phyloP scores from a whole-genome alignment of 352 stramenopile species.

The Globisporangium camurandrum region DNA sequence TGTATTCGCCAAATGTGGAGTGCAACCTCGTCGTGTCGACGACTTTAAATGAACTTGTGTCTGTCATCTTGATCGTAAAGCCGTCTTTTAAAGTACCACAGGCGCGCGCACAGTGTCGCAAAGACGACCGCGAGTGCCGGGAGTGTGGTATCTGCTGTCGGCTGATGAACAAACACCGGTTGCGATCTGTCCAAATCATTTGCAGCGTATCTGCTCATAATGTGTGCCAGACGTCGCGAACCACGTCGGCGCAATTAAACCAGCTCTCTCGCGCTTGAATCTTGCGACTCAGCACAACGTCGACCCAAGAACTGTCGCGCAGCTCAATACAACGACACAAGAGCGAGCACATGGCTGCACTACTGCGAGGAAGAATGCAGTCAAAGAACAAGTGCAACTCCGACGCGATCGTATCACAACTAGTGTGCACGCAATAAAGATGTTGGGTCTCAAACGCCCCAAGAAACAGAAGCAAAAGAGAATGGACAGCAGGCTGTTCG shows the following conservation, averaged over 20 bases:
- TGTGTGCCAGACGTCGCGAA: constrained; percentile 6
- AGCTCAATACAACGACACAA: not conserved
- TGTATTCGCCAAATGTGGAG: too few species aligned
- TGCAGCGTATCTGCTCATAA: constrained; percentile 12
- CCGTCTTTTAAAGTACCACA: not conserved
- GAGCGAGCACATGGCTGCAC: not conserved
- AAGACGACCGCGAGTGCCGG: constrained; percentile 8
- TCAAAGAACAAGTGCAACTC: constrained; percentile 13
- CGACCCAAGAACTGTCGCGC: constrained; percentile 1
- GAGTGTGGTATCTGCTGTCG: constrained; percentile 2
- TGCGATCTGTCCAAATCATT: constrained; percentile 10
- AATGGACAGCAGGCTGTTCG: constrained; percentile 7
- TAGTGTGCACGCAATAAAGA: constrained; percentile 4
- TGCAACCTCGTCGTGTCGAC: too few species aligned
- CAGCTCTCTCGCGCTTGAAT: not conserved
- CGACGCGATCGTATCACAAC: constrained; percentile 6
- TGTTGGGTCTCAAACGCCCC: constrained; percentile 1
- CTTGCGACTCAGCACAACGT: constrained; percentile 2
- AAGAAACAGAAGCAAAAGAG: constrained; percentile 13
- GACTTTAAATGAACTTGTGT: too few species aligned
- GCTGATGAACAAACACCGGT: constrained; percentile 9
- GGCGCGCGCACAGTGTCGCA: constrained; percentile 2
- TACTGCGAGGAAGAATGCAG: constrained; percentile 2
- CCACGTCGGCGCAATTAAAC: constrained; percentile 2
- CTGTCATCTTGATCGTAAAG: not conserved